Evolutionary conservation across 2,329 filamentous ascomycete species (phyloP), one percentile per base, ranked within the genome.

Genomic region (Talaromyces marneffei): DNA sequence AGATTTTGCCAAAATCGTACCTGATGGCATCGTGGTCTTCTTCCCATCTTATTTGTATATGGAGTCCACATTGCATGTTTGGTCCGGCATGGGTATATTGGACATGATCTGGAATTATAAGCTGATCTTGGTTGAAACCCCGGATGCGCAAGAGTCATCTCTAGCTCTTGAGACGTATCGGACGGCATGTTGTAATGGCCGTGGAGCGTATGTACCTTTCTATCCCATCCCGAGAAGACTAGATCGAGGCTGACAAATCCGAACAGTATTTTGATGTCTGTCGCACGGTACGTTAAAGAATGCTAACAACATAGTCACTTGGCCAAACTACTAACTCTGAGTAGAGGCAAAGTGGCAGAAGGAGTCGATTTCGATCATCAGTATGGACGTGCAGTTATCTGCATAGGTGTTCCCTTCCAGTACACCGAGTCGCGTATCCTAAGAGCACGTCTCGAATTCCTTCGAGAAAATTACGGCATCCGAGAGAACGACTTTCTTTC

Each of bases 61-160:
- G 94, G 94, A 99, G 73, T 94, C 89, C 57, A 97, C 97, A 73
- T 97, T 99, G 73, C 93, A 89, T 73, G 96, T 96, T 87, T 99
- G 94, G 94, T 94, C 99, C 75, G 92, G 91, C 60, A 97, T 97
- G 92, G 92, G 92, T 27, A 96, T 97, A 65, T 81, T 99, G 37
- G 94, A 99, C 76, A 90, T 94, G 72, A 92, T 99, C 33, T 99
- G 94, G 94, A 97, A 96, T 75, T 97, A 96, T 80, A 99, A 99
- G 75, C 84, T 99, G 66, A 97, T 99, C 66, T 83, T 99, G 7
- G 94, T 99, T 63, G 94, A 99, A 79, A 99, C 95, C 0, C 94
- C 94, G 0, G 94, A 99, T 74, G 91, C 92, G 1, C 94, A 99
- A 76, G 94, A 99, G 78, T 99, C 94, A 0, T 96, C 92, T 0